phyloP scores from a whole-genome alignment of 306 rosid species.

The Senna siamea region DNA sequence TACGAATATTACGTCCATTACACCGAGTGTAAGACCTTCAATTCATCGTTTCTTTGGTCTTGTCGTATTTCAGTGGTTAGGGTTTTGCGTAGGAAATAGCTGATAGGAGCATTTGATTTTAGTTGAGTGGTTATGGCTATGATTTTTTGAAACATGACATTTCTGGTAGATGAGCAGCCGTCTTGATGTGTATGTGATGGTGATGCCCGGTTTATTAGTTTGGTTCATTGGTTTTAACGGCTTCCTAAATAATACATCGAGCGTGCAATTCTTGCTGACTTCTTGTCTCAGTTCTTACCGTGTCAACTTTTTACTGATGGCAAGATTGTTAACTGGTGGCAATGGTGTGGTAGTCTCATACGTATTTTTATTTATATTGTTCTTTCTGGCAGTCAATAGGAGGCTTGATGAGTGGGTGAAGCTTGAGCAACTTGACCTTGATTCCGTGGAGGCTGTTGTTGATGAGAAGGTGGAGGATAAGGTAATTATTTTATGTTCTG shows the following conservation, averaged over 20 bases:
- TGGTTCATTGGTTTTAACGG: neutral
- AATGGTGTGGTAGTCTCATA: neutral
- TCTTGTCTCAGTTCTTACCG: neutral
- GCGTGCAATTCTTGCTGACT: neutral
- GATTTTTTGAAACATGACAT: neutral
- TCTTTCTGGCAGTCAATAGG: conserved; percentile 77
- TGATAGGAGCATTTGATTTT: neutral
- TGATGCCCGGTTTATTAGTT: neutral
- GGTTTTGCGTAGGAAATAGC: conserved; percentile 42
- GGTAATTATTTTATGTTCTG: conserved; percentile 48
- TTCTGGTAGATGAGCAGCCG: neutral
- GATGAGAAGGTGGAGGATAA: conserved; percentile 98
- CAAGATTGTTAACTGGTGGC: conserved; percentile 1
- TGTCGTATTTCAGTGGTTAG: conserved; percentile 23
- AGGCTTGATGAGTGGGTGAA: conserved; percentile 99
- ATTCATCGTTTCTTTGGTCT: neutral
- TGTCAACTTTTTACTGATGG: conserved; percentile 12
- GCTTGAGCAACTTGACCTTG: conserved; percentile 94
- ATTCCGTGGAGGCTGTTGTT: conserved; percentile 88
- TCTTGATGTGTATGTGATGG: neutral
- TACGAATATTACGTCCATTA: conserved; percentile 97
- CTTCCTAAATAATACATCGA: neutral
- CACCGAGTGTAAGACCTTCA: conserved; percentile 75
- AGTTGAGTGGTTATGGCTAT: neutral
- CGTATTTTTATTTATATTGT: neutral